A percentile compares a stretch with the other conserved stretches of the same genome.
Evolutionary conservation across 108 stramenopile species (phyloP).

Genomic region (Schizochytrium sp.): DNA sequence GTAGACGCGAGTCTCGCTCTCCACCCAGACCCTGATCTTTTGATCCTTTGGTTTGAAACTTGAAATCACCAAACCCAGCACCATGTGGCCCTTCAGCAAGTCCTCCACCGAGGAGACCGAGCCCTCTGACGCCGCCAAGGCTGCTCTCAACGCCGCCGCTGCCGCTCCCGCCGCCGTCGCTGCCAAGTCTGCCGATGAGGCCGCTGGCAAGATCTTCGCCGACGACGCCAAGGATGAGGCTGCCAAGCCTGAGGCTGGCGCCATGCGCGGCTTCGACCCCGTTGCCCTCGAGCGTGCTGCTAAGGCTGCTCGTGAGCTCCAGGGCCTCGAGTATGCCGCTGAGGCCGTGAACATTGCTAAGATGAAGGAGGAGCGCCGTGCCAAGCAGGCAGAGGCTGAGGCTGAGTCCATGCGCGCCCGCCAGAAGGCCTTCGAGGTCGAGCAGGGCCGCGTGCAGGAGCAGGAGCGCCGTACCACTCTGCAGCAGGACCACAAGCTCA

Average conservation of each 20-base stretch:
- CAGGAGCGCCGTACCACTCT: constrained; percentile 48
- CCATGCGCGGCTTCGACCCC: constrained; percentile 48
- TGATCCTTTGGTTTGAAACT: too few species aligned
- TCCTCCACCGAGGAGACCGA: not conserved
- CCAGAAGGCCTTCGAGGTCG: constrained; percentile 60
- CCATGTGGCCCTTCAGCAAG: constrained; percentile 56
- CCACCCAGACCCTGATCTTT: too few species aligned
- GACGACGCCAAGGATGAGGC: constrained; percentile 60
- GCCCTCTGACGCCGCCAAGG: not conserved
- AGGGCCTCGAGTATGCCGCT: constrained; percentile 41
- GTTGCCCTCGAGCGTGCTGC: constrained; percentile 59
- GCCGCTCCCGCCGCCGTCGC: constrained; percentile 2
- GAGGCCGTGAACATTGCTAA: constrained; percentile 60
- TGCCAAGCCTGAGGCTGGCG: constrained; percentile 50
- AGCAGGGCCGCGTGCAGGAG: constrained; percentile 44
- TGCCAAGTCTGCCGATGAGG: not conserved
- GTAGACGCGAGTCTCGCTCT: too few species aligned
- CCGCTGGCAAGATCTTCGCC: constrained; percentile 30
- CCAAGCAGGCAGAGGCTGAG: constrained; percentile 57
- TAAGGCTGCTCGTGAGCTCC: constrained; percentile 38
- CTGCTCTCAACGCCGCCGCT: not conserved
- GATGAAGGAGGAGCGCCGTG: constrained; percentile 60
- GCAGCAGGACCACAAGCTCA: constrained; percentile 63
- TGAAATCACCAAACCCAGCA: not conserved
- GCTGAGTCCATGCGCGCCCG: constrained; percentile 29